These are phyloP conservation scores for Bryoglossum gracile DNA, from an alignment of 495 filamentous ascomycete species.

Conservation along the genomic window DNA sequence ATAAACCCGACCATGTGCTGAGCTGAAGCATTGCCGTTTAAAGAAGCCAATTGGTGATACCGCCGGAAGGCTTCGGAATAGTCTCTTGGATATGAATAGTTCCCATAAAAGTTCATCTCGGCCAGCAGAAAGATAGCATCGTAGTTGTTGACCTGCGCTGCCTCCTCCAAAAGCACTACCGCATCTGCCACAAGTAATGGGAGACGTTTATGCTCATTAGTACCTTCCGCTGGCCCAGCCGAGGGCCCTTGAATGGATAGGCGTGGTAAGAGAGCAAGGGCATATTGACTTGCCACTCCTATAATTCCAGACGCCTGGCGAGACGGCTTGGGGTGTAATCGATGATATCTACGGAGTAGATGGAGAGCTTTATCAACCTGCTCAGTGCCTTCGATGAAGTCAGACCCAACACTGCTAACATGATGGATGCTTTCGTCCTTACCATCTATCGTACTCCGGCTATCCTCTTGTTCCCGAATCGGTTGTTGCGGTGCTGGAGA, in stretches of 20 bases:
- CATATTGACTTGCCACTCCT: slow-evolving; percentile 14
- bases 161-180: slow-evolving; percentile 65
- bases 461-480: slow-evolving; percentile 12
- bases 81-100: slow-evolving; percentile 80
- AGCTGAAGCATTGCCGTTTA: slow-evolving; percentile 82
- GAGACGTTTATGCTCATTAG: slow-evolving; percentile 12
- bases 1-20: slow-evolving; percentile 95
- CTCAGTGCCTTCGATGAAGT: slow-evolving; percentile 17
- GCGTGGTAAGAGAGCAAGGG: slow-evolving; percentile 17
- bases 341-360: slow-evolving; percentile 21
- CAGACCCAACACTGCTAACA: not conserved
- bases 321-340: slow-evolving; percentile 14
- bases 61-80: slow-evolving; percentile 74
- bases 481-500: slow-evolving; percentile 14
- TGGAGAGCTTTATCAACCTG: slow-evolving; percentile 24
- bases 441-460: slow-evolving; percentile 17
- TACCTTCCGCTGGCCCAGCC: not conserved
- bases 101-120: slow-evolving; percentile 95
- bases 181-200: slow-evolving; percentile 46
- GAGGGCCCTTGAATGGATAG: slow-evolving; percentile 19
- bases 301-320: slow-evolving; percentile 22
- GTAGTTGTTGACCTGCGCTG: slow-evolving; percentile 66
- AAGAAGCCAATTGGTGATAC: slow-evolving; percentile 69
- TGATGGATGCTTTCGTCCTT: not conserved
- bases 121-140: slow-evolving; percentile 89